Percentiles rank a stretch among this genome's conserved stretches.
These are phyloP conservation scores for Actinomucor elegans DNA, from an alignment of 371 early-diverging fungal species.

Conservation along the genomic window DNA sequence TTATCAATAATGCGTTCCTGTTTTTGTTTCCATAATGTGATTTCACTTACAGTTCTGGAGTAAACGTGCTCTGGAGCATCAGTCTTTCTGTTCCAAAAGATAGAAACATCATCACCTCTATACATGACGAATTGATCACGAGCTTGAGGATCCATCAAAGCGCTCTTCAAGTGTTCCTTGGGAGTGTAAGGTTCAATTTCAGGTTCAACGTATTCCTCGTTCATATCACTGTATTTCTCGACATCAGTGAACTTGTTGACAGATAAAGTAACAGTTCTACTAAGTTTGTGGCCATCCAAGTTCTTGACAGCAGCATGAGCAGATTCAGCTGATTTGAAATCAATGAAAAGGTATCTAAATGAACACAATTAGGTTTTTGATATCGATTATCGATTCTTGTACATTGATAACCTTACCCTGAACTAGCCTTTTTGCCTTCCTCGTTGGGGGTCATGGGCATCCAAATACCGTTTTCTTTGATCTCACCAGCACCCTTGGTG, in stretches of 20 bases:
- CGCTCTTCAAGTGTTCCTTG: conserved; percentile 88
- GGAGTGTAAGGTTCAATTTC: conserved; percentile 68
- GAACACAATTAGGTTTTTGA: not conserved
- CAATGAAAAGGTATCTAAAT: conserved; percentile 87
- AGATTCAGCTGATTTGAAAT: conserved; percentile 86
- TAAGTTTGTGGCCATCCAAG: conserved; percentile 79
- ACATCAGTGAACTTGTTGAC: conserved; percentile 92
- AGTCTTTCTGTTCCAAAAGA: conserved; percentile 90
- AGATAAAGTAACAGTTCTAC: conserved; percentile 78
- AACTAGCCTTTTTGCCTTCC: conserved; percentile 70
- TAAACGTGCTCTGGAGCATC: conserved; percentile 82
- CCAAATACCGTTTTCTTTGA: conserved; percentile 80
- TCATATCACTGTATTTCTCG: conserved; percentile 74
- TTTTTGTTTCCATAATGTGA: not conserved
- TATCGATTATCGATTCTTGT: not conserved
- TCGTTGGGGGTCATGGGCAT: conserved; percentile 86
- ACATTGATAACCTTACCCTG: conserved; percentile 61
- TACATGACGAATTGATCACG: conserved; percentile 94
- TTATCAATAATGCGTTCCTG: not conserved
- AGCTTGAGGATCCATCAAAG: conserved; percentile 84
- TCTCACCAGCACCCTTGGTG: conserved; percentile 69
- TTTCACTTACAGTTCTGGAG: conserved; percentile 55
- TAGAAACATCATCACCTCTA: conserved; percentile 78
- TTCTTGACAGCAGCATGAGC: conserved; percentile 80
- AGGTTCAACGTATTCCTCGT: conserved; percentile 77